These are phyloP conservation scores for Coelastrella sp. DNA, from an alignment of 139 green algal species.

Conservation along the genomic window DNA sequence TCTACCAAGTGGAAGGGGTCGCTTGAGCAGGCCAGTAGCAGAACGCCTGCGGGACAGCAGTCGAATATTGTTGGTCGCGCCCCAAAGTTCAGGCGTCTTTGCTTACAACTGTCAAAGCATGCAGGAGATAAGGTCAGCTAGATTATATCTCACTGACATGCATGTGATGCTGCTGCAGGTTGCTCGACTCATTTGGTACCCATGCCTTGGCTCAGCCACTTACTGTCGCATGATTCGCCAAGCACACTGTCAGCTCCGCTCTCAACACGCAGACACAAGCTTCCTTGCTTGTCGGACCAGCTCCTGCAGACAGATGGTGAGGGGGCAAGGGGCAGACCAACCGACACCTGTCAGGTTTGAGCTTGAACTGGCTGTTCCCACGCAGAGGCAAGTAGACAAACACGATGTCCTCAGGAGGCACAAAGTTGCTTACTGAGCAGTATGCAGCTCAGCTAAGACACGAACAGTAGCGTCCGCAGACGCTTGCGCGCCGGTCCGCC, in stretches of 20 bases:
- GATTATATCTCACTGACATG: too few species aligned
- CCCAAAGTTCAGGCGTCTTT: too few species aligned
- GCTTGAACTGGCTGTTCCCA: too few species aligned
- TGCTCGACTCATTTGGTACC: too few species aligned
- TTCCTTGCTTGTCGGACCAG: conserved; percentile 44
- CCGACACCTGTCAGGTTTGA: background rate
- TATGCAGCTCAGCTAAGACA: too few species aligned
- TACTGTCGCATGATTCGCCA: conserved; percentile 49
- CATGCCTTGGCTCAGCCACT: background rate
- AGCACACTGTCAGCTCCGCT: conserved; percentile 70
- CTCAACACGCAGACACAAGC: conserved; percentile 82
- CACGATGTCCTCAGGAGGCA: too few species aligned
- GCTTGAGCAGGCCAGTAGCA: conserved; percentile 52
- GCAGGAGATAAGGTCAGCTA: too few species aligned
- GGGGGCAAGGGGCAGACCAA: background rate
- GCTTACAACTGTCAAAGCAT: background rate
- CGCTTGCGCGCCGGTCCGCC: too few species aligned
- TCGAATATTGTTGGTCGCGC: background rate
- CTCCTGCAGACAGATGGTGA: conserved; percentile 29
- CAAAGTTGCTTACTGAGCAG: too few species aligned
- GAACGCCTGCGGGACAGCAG: conserved; percentile 51
- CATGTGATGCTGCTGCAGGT: too few species aligned
- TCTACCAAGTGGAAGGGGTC: conserved; percentile 78
- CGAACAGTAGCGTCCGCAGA: too few species aligned
- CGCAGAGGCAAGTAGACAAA: too few species aligned